Conservation (phyloP, 768 basidiomycete genomes). For the Kondoa malvinella region DNA sequence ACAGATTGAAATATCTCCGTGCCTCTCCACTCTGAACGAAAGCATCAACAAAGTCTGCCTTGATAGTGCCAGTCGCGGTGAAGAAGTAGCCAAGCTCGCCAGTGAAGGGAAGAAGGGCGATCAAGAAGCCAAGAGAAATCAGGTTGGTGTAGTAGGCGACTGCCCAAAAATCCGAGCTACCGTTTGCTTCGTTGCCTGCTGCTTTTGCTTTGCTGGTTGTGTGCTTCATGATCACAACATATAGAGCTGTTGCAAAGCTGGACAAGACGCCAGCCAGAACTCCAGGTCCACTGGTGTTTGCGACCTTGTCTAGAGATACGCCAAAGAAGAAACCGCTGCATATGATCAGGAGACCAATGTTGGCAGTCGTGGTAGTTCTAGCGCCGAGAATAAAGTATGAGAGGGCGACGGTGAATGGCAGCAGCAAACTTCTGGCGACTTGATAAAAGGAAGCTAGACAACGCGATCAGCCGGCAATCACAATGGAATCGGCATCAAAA, state of each 20-base stretch:
- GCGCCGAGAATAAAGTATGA: background rate
- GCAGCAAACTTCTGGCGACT: background rate
- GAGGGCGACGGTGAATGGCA: slow-evolving; percentile 1
- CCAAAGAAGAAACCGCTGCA: slow-evolving; percentile 3
- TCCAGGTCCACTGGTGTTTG: background rate
- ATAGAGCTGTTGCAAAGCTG: background rate
- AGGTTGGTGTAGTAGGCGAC: background rate
- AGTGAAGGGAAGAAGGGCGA: background rate
- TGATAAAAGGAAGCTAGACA: background rate
- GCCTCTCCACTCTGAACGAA: background rate
- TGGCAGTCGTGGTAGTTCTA: background rate
- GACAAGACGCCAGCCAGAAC: background rate
- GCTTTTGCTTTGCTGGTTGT: background rate
- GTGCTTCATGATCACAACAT: background rate
- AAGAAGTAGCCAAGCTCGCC: background rate
- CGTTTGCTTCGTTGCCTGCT: background rate
- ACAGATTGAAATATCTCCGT: background rate
- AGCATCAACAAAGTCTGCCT: background rate
- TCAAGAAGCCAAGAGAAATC: background rate
- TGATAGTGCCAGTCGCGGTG: background rate
- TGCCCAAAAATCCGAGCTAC: background rate
- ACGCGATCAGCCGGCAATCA: background rate
- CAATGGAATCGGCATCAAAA: background rate
- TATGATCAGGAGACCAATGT: background rate
- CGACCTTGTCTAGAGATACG: background rate